Conservation (phyloP, 2,329 filamentous ascomycete species). For the Pseudogymnoascus sp. region DNA sequence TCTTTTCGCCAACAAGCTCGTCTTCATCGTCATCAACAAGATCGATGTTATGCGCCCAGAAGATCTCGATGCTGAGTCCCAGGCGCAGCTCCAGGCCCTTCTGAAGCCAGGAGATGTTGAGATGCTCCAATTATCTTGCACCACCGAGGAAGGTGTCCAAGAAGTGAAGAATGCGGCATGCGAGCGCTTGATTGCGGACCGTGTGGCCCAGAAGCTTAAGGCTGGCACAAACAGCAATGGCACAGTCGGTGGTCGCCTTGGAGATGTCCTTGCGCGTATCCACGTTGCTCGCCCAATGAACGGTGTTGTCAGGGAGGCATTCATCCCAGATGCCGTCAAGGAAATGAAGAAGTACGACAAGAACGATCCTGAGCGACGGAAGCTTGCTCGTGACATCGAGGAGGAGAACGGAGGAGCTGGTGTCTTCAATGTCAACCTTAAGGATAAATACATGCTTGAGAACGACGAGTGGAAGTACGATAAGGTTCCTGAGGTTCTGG, state of each 20-base stretch:
- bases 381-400: constrained; percentile 77
- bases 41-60: constrained; percentile 86
- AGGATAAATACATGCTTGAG: constrained; percentile 78
- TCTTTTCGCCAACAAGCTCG: constrained; percentile 92
- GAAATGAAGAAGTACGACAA: constrained; percentile 82
- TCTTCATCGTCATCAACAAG: constrained; percentile 97
- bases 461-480: constrained; percentile 94
- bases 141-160: constrained; percentile 88
- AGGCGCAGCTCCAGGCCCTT: constrained; percentile 69
- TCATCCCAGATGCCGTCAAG: constrained; percentile 80
- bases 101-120: constrained; percentile 85
- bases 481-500: constrained; percentile 85
- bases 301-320: constrained; percentile 68
- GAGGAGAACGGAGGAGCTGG: constrained; percentile 89
- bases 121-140: constrained; percentile 87
- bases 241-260: constrained; percentile 69
- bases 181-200: constrained; percentile 83
- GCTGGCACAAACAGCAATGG: constrained; percentile 73
- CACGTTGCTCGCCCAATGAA: constrained; percentile 93
- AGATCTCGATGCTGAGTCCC: constrained; percentile 71
- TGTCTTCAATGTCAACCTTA: constrained; percentile 90
- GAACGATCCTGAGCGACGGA: constrained; percentile 73
- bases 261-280: constrained; percentile 85
- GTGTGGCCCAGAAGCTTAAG: constrained; percentile 93
- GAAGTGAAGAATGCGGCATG: constrained; percentile 92